phyloP scores from a whole-genome alignment of 2,329 filamentous ascomycete genomes.

The Pyricularia sp. region DNA sequence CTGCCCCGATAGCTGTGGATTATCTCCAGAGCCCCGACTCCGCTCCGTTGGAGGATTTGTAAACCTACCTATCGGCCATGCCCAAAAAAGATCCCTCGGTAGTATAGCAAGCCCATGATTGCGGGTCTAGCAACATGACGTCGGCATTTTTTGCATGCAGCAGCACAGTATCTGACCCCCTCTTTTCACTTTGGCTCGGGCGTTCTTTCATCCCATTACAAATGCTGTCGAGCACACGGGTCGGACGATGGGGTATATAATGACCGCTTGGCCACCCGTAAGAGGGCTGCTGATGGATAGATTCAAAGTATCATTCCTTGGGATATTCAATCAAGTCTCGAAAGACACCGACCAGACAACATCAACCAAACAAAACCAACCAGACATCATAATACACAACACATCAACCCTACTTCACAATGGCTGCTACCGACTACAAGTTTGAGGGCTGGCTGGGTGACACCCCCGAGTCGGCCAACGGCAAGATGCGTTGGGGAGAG shows the following conservation, averaged over 20 bases:
- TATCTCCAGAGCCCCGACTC: not conserved
- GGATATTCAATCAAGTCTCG: not conserved
- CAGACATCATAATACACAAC: not conserved
- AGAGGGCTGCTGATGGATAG: no score
- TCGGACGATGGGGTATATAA: not conserved
- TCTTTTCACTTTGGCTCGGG: not conserved
- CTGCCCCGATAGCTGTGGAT: not conserved
- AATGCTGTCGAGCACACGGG: not conserved
- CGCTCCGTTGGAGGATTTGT: not conserved
- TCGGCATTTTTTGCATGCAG: not conserved
- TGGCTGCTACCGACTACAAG: conserved; percentile 28
- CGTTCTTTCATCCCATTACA: not conserved
- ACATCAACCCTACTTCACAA: conserved; percentile 7
- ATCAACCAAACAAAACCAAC: no score
- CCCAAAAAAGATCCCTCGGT: not conserved
- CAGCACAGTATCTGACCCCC: not conserved
- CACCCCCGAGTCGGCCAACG: conserved; percentile 28
- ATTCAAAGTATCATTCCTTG: not conserved
- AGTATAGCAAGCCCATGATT: not conserved
- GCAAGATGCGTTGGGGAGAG: conserved; percentile 44
- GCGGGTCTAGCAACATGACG: not conserved
- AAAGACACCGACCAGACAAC: not conserved
- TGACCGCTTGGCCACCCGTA: not conserved
- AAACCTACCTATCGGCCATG: not conserved
- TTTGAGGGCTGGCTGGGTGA: conserved; percentile 44